Conservation (phyloP, 495 filamentous ascomycete species). For the Hypoxylon trugodes region DNA sequence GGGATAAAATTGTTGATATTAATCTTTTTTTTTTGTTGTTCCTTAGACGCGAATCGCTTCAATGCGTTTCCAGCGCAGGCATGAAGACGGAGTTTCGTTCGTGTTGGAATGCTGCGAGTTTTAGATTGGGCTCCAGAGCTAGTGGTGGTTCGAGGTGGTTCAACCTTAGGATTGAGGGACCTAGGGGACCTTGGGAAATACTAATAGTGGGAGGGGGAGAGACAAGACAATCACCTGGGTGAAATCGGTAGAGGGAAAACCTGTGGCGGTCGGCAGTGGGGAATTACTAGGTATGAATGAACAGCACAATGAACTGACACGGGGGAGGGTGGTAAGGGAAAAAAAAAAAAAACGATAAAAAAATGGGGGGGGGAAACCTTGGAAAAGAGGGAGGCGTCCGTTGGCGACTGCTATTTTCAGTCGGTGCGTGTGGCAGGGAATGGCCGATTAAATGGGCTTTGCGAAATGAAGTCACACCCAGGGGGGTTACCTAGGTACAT, state of each 20-base stretch:
- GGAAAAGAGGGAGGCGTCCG: slow-evolving; percentile 18
- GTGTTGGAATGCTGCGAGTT: slow-evolving; percentile 36
- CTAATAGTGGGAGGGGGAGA: not conserved
- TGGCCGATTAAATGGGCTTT: slow-evolving; percentile 34
- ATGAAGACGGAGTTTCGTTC: slow-evolving; percentile 29
- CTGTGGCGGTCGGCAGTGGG: slow-evolving; percentile 36
- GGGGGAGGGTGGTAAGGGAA: slow-evolving; percentile 2
- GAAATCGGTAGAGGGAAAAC: slow-evolving; percentile 1
- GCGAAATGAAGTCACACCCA: slow-evolving; percentile 43
- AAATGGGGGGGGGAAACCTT: not conserved
- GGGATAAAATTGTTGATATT: slow-evolving; percentile 15
- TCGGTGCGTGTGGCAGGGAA: slow-evolving; percentile 28
- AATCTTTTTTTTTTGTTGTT: not conserved
- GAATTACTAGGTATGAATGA: not conserved
- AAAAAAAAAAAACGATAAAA: slow-evolving; percentile 1
- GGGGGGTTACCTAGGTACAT: slow-evolving; percentile 22
- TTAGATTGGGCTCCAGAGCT: slow-evolving; percentile 20
- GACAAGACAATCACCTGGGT: not conserved
- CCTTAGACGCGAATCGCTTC: slow-evolving; percentile 30
- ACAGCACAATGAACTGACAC: slow-evolving; percentile 15
- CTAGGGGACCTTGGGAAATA: not conserved
- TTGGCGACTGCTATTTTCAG: slow-evolving; percentile 32
- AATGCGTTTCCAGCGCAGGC: slow-evolving; percentile 36
- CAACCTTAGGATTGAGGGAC: slow-evolving; percentile 7
- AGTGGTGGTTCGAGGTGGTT: slow-evolving; percentile 38